A percentile compares a stretch with the other conserved stretches of the same genome.
phyloP scores from a whole-genome alignment of 805 yeast species.

The Priceomyces medius region DNA sequence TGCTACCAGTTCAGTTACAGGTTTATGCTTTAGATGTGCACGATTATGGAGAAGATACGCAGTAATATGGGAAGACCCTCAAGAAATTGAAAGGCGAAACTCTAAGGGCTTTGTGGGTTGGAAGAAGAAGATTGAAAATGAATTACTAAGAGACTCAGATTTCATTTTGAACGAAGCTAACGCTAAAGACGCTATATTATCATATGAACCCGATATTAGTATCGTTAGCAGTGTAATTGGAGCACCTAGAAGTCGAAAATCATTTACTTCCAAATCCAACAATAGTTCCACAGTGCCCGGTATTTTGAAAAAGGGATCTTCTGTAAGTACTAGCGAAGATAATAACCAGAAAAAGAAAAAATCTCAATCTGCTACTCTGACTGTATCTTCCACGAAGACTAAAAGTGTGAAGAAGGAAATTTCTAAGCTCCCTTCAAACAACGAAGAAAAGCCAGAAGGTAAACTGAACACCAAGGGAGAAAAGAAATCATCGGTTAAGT shows the following conservation, averaged over 20 bases:
- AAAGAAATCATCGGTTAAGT: neutral
- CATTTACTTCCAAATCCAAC: neutral
- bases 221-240: conserved; percentile 1
- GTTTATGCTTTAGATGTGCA: conserved; percentile 84
- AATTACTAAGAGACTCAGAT: conserved; percentile 60
- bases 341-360: neutral
- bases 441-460: neutral
- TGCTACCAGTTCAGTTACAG: conserved; percentile 40
- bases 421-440: neutral
- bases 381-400: neutral
- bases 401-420: neutral
- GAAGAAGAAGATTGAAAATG: conserved; percentile 66
- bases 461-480: conserved; percentile 1
- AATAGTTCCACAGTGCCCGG: neutral
- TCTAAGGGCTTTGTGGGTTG: conserved; percentile 49
- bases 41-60: conserved; percentile 90
- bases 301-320: neutral
- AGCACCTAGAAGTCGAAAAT: neutral
- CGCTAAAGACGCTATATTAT: conserved; percentile 18
- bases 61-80: conserved; percentile 79
- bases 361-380: neutral
- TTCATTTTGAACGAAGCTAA: conserved; percentile 52
- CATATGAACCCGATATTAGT: conserved; percentile 15
- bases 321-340: neutral
- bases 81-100: conserved; percentile 55